Base-by-base conservation (phyloP, 805 yeast species). In the Naumovozyma castellii region DNA sequence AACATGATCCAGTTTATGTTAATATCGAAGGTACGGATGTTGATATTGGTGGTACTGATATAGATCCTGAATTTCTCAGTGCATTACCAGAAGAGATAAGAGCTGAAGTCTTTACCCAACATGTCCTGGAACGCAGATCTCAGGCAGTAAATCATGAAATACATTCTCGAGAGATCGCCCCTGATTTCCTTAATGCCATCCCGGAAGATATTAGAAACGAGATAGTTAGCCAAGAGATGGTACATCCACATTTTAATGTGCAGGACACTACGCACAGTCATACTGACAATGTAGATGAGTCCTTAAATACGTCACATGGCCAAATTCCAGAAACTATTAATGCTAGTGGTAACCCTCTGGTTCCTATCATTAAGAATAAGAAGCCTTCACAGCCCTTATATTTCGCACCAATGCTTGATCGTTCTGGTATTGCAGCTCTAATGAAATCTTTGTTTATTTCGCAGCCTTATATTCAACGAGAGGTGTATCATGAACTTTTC, bases 11-110 rank as follows among this genome's bases (percentile, higher is more conserved):
- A 0, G 68, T 83, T 0, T 72, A 71, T 65, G 86, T 88, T 3
- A 67, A 67, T 10, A 80, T 88, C 47, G 87, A 86, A 29, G 94
- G 82, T 18, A 62, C 80, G 19, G 78, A 78, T 37, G 87, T 88
- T 28, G 94, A 88, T 54, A 83, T 88, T 29, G 74, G 88, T 32
- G 94, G 92, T 0, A 79, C 95, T 2, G 96, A 84, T 40, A 85
- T 88, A 43, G 97, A 88, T 61, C 94, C 95, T 0, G 90, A 84
- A 48, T 88, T 86, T 56, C 67, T 88, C 44, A 82, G 80, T 50
- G 96, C 95, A 0, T 68, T 88, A 29, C 97, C 97, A 0, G 95
- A 85, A 34, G 92, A 84, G 39, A 83, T 88, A 84, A 68, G 96
- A 37, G 94, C 86, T 46, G 96, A 88, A 53, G 97, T 87, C 0